Evolutionary conservation across 176 grass and related monocot species (phyloP), one percentile per base, ranked within the genome.

Genomic region (Oryza coarctata): DNA sequence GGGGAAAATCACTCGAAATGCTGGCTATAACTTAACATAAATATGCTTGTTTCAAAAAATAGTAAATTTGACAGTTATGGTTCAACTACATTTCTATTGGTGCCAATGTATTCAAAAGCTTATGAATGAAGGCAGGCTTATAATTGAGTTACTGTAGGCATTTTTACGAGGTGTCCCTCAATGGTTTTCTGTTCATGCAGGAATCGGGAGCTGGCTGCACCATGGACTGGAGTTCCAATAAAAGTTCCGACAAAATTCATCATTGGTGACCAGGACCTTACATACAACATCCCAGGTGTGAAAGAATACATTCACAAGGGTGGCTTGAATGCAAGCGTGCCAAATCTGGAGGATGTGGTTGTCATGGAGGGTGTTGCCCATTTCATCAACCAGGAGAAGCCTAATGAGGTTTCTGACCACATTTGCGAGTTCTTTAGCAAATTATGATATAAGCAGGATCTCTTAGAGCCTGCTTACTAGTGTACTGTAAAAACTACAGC

Each of bases 341-440:
- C 88, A 0, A 89, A 91, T 87, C 88, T 97, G 45, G 88, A 97
- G 64, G 91, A 93, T 11, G 83, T 97, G 10, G 78, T 97, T 35
- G 25, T 93, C 22, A 83, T 97, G 91, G 80, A 93, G 85, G 90
- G 86, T 28, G 94, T 85, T 81, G 34, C 86, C 3, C 94, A 93
- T 57, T 97, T 97, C 77, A 82, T 93, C 64, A 89, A 93, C 70
- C 94, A 93, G 65, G 94, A 97, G 86, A 97, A 84, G 73, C 81
- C 91, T 47, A 15, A 85, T 50, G 94, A 97, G 81, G 69, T 93
- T 23, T 97, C 94, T 35, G 84, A 91, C 63, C 91, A 97, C 69
- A 93, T 97, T 6, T 93, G 80, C 50, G 86, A 89, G 31, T 93
- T 97, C 77, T 87, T 97, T 40, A 80, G 71, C 47, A 91, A 91